Conservation (phyloP, 495 filamentous ascomycete species). For the Jackrogersella multiformis region DNA sequence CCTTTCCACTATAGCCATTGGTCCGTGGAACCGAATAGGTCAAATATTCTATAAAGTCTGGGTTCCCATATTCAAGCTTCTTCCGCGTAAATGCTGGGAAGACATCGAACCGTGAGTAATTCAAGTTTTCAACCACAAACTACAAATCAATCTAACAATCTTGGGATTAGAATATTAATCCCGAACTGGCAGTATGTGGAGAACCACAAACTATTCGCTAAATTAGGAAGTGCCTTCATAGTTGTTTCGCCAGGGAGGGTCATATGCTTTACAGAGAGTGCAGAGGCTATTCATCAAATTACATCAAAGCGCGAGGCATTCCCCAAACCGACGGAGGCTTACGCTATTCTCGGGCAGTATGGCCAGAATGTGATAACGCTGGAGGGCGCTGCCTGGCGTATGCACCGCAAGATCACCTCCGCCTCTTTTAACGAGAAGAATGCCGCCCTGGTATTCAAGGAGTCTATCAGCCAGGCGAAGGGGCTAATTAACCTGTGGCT, state of each 20-base stretch:
- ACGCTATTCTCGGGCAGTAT: constrained; percentile 67
- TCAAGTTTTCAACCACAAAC: background rate
- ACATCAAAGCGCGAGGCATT: constrained; percentile 69
- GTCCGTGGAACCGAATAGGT: constrained; percentile 58
- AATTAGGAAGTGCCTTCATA: constrained; percentile 60
- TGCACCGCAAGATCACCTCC: constrained; percentile 73
- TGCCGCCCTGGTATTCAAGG: constrained; percentile 69
- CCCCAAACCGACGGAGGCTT: constrained; percentile 69
- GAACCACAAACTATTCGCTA: constrained; percentile 50
- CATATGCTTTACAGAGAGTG: constrained; percentile 61
- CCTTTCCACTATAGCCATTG: constrained; percentile 45
- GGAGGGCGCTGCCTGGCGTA: constrained; percentile 70
- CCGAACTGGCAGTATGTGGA: constrained; percentile 51
- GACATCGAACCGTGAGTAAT: constrained; percentile 57
- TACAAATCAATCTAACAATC: constrained; percentile 11
- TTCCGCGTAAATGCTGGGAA: constrained; percentile 58
- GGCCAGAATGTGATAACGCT: constrained; percentile 71
- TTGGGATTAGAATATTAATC: constrained; percentile 43
- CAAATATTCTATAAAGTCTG: constrained; percentile 58
- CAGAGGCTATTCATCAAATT: constrained; percentile 68
- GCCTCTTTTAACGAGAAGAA: constrained; percentile 78
- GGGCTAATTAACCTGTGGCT: constrained; percentile 65
- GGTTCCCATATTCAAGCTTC: constrained; percentile 57
- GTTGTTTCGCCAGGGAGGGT: constrained; percentile 60
- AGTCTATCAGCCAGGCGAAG: constrained; percentile 66